A percentile compares a stretch with the other conserved stretches of the same genome.
phyloP scores from a whole-genome alignment of 1,284 basidiomycete species.

The Melanopsichium pennsylvanicum region DNA sequence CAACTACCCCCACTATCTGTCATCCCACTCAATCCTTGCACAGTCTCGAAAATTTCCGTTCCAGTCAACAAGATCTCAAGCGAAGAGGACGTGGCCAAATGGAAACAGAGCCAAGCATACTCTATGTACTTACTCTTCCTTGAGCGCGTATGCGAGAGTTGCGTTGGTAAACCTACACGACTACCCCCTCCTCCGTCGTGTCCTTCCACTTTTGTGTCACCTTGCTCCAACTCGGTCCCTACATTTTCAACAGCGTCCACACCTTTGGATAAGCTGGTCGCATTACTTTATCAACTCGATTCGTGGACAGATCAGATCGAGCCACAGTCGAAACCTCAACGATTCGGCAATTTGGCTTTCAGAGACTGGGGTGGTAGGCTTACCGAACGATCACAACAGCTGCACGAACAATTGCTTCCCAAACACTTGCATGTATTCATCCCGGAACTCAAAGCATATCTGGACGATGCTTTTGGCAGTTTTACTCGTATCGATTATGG shows the following conservation, averaged over 20 bases:
- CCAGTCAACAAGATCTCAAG: constrained; percentile 60
- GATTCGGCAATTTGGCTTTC: constrained; percentile 94
- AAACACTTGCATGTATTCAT: constrained; percentile 69
- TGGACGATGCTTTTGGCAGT: constrained; percentile 87
- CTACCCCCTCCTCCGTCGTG: constrained; percentile 1
- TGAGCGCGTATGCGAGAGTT: constrained; percentile 60
- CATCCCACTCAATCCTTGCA: constrained; percentile 18
- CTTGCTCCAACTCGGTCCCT: too few species aligned
- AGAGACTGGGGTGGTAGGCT: constrained; percentile 83
- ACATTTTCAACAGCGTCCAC: too few species aligned
- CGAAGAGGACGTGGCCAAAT: constrained; percentile 60
- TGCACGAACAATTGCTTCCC: constrained; percentile 68
- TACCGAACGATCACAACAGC: constrained; percentile 66
- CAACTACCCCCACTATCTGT: constrained; percentile 30
- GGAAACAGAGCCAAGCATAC: constrained; percentile 59
- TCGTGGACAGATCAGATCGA: constrained; percentile 84
- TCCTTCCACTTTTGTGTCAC: background rate
- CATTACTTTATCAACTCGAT: constrained; percentile 76
- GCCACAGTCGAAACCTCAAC: constrained; percentile 79
- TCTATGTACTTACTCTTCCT: constrained; percentile 55
- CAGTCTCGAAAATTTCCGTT: constrained; percentile 14
- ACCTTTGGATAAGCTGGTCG: constrained; percentile 68
- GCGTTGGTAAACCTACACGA: constrained; percentile 51
- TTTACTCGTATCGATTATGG: constrained; percentile 94
- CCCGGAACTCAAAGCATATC: constrained; percentile 76